phyloP scores from a whole-genome alignment of 83 land plant species.

The Picea mariana region DNA sequence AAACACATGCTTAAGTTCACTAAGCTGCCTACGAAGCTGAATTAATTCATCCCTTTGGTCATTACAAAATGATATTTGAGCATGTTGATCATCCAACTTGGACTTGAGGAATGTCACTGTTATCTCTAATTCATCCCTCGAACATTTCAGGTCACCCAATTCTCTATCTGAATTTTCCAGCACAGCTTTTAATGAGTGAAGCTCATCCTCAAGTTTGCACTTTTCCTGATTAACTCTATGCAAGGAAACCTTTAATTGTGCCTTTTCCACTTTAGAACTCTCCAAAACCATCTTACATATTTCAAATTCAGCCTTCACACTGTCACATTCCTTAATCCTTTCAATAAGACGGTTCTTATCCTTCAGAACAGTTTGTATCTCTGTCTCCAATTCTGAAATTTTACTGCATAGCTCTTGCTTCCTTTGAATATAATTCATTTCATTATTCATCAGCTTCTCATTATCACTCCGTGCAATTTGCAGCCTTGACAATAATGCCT shows the following conservation, averaged over 20 bases:
- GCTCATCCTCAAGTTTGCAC: slow-evolving; percentile 27
- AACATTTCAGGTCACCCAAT: slow-evolving; percentile 20
- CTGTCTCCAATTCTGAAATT: slow-evolving; percentile 29
- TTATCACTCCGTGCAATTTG: slow-evolving; percentile 23
- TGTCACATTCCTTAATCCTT: slow-evolving; percentile 32
- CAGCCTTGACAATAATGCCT: slow-evolving; percentile 36
- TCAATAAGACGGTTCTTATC: slow-evolving; percentile 26
- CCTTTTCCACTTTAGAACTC: slow-evolving; percentile 21
- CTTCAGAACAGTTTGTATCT: slow-evolving; percentile 30
- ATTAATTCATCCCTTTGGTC: slow-evolving; percentile 14
- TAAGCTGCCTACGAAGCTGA: background rate
- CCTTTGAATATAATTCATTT: slow-evolving; percentile 19
- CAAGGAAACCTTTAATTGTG: slow-evolving; percentile 18
- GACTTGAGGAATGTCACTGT: slow-evolving; percentile 26
- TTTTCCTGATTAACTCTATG: slow-evolving; percentile 26
- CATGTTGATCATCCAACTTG: slow-evolving; percentile 19
- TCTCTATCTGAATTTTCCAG: slow-evolving; percentile 26
- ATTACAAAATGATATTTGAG: slow-evolving; percentile 18
- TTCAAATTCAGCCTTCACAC: slow-evolving; percentile 31
- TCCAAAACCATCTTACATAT: slow-evolving; percentile 18
- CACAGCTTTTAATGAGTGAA: slow-evolving; percentile 26
- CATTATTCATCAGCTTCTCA: slow-evolving; percentile 25
- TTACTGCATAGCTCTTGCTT: slow-evolving; percentile 26
- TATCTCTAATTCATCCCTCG: slow-evolving; percentile 25
- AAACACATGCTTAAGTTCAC: slow-evolving; percentile 8